Conservation (phyloP, 176 grass and related monocot species). For the Carex myosuroides region DNA sequence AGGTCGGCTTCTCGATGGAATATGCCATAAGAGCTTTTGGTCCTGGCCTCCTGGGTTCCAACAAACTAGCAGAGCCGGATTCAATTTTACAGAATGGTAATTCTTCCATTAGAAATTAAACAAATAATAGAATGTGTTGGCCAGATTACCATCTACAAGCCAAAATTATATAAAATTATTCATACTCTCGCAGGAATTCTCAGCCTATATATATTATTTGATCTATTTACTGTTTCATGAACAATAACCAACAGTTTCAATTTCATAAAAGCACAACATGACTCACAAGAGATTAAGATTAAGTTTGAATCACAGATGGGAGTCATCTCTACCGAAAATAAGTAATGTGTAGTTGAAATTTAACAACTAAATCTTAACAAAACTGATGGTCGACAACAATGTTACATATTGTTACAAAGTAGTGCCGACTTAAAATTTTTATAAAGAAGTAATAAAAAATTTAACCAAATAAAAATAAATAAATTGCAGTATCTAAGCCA, state of each 20-base stretch:
- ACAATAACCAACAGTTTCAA: not conserved
- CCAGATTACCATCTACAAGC: too few relatives aligned
- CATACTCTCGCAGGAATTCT: not conserved
- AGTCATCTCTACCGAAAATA: not conserved
- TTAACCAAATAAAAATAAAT: not conserved
- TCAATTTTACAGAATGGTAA: too few relatives aligned
- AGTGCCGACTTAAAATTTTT: not conserved
- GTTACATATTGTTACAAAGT: not conserved
- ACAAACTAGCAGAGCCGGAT: too few relatives aligned
- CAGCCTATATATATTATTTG: not conserved
- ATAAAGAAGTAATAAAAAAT: not conserved
- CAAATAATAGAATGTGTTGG: too few relatives aligned
- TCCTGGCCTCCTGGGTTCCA: too few relatives aligned
- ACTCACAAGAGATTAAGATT: not conserved
- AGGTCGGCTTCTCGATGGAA: not conserved
- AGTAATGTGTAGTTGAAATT: not conserved
- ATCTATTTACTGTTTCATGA: not conserved
- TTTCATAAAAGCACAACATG: not conserved
- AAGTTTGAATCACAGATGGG: not conserved
- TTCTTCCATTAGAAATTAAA: too few relatives aligned
- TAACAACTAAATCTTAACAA: not conserved
- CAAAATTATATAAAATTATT: too few relatives aligned
- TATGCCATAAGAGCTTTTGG: too few relatives aligned
- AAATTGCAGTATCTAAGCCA: not conserved
- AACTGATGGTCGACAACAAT: not conserved